phyloP scores from a whole-genome alignment of 2,329 filamentous ascomycete species.

The Albifimbria verrucaria region DNA sequence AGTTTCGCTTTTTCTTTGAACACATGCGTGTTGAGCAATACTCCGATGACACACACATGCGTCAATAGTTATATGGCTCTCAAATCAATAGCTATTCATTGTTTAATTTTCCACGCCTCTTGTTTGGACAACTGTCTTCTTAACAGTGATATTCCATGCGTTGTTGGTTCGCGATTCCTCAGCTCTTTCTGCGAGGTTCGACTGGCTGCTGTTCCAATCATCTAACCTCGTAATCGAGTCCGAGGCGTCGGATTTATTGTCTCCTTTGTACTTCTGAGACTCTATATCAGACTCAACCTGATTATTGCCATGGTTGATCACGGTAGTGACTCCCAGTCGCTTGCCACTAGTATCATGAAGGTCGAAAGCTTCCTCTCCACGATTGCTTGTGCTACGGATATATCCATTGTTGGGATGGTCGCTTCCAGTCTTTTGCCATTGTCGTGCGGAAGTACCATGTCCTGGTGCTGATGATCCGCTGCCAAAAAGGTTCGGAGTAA shows the following conservation, averaged over 20 bases:
- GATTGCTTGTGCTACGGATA: constrained; percentile 14
- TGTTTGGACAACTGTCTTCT: constrained; percentile 20
- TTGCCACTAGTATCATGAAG: constrained; percentile 6
- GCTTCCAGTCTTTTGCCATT: constrained; percentile 16
- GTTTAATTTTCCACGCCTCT: constrained; percentile 7
- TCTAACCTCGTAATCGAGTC: constrained; percentile 4
- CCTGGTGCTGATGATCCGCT: constrained; percentile 10
- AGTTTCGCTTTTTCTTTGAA: no score
- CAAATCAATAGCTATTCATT: no score
- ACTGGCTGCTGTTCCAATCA: constrained; percentile 20
- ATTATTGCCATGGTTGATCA: constrained; percentile 15
- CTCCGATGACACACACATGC: no score
- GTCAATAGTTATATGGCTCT: no score
- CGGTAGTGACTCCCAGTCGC: constrained; percentile 17
- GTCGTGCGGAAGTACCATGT: constrained; percentile 13
- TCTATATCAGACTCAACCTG: background rate
- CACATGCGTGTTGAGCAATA: no score
- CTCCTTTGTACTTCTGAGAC: constrained; percentile 9
- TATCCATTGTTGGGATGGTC: constrained; percentile 13
- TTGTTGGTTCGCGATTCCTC: constrained; percentile 5
- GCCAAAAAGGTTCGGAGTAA: constrained; percentile 22
- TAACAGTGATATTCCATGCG: constrained; percentile 20
- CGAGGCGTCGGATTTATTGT: constrained; percentile 6
- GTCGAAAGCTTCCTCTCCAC: constrained; percentile 9
- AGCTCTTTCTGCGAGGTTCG: constrained; percentile 11